Percentiles rank a stretch among this genome's conserved stretches.
Evolutionary conservation across 345 rosid genomes (phyloP).

Genomic region (Eutrema yunnanense): DNA sequence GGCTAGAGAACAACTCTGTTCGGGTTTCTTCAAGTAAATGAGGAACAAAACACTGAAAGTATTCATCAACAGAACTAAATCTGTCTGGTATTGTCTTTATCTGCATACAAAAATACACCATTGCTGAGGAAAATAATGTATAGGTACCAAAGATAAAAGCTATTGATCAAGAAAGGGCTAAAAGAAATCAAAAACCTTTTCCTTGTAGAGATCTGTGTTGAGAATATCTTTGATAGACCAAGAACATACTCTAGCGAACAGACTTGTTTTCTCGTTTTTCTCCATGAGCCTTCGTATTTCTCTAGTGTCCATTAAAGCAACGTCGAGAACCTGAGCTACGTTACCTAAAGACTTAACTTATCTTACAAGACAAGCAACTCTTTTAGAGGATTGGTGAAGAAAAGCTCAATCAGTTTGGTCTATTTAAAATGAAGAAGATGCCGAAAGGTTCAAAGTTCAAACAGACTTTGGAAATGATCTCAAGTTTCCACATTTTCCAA

Average conservation of each 20-base stretch:
- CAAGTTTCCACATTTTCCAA: no score
- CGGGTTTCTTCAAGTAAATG: constrained; percentile 32
- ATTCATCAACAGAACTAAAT: constrained; percentile 15
- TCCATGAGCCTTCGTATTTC: no score
- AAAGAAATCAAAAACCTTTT: not conserved
- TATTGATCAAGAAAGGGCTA: not conserved
- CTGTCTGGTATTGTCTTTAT: constrained; percentile 30
- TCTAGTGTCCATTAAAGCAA: no score
- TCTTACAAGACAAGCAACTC: no score
- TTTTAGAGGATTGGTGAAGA: no score
- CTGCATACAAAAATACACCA: constrained; percentile 2
- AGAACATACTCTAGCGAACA: constrained; percentile 17
- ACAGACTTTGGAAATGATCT: no score
- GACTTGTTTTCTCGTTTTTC: no score
- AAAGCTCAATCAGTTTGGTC: no score
- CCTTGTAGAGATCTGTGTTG: constrained; percentile 27
- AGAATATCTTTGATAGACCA: constrained; percentile 33
- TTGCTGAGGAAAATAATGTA: not conserved
- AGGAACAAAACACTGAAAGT: constrained; percentile 25
- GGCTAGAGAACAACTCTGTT: constrained; percentile 21
- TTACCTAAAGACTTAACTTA: no score
- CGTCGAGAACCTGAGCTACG: no score
- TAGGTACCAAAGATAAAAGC: not conserved
- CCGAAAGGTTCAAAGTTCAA: no score
- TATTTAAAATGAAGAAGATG: no score